phyloP scores from a whole-genome alignment of 225 moss, liverwort and hornwort species.

The Rhytidiadelphus loreus region DNA sequence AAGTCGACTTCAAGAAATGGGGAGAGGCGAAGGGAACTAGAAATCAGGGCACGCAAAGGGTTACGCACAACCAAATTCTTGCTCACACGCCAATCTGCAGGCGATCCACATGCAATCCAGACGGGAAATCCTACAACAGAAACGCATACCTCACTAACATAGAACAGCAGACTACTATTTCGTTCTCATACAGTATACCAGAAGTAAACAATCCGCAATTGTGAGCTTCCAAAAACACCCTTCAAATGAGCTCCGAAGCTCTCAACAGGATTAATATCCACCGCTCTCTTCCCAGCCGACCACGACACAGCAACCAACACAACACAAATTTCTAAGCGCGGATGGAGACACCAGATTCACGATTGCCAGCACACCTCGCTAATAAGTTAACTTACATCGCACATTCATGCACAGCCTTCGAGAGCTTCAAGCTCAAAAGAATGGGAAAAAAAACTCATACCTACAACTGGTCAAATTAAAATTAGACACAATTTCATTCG shows the following conservation, averaged over 20 bases:
- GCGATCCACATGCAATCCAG: not conserved
- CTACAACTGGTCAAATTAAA: no score
- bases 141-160: not conserved
- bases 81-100: not conserved
- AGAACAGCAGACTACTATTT: not conserved
- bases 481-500: not conserved
- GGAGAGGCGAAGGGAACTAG: not conserved
- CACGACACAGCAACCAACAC: not conserved
- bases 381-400: not conserved
- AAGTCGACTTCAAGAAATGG: not conserved
- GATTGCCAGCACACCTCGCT: not conserved
- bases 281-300: not conserved
- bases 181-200: not conserved
- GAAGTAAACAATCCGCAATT: not conserved
- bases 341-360: not conserved
- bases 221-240: not conserved
- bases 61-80: not conserved
- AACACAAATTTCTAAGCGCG: not conserved
- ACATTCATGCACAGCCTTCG: not conserved
- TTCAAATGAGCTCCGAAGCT: not conserved
- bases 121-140: not conserved
- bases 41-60: not conserved
- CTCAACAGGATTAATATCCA: not conserved
- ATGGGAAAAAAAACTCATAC: not conserved
- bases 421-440: not conserved